phyloP scores from a whole-genome alignment of 352 stramenopile species.

The Aphanomyces euteiches region DNA sequence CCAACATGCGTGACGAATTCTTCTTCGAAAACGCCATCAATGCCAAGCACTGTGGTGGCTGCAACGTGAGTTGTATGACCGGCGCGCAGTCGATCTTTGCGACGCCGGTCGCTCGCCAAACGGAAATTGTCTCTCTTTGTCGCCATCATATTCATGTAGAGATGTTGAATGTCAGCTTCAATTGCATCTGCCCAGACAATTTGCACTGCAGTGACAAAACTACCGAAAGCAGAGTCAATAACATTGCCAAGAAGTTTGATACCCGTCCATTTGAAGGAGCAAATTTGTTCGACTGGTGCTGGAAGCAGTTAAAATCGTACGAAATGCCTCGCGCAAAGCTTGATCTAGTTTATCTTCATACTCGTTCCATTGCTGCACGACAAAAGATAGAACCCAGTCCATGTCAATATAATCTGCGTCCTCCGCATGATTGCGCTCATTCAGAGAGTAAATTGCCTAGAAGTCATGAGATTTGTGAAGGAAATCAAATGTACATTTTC shows the following conservation, averaged over 20 bases:
- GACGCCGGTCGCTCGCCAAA: conserved; percentile 17
- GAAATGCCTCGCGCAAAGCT: conserved; percentile 15
- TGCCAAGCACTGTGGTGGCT: conserved; percentile 21
- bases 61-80: conserved; percentile 13
- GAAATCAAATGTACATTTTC: conserved; percentile 4
- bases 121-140: conserved; percentile 26
- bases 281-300: conserved; percentile 18
- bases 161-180: conserved; percentile 8
- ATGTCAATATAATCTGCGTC: not conserved
- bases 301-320: conserved; percentile 1
- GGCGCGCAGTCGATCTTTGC: conserved; percentile 3
- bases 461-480: not conserved
- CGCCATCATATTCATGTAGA: conserved; percentile 32
- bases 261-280: conserved; percentile 31
- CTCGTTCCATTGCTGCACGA: conserved; percentile 9
- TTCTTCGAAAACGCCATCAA: conserved; percentile 30
- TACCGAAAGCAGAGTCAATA: not conserved
- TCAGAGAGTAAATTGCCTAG: conserved; percentile 9
- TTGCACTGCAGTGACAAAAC: conserved; percentile 16
- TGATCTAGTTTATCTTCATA: conserved; percentile 7
- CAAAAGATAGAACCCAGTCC: conserved; percentile 21
- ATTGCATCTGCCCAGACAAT: conserved; percentile 10
- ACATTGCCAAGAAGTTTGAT: no score
- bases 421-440: conserved; percentile 11
- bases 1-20: conserved; percentile 23